Evolutionary conservation across 192 early-diverging fungal species (phyloP).

Genomic region (Geranomyces variabilis): DNA sequence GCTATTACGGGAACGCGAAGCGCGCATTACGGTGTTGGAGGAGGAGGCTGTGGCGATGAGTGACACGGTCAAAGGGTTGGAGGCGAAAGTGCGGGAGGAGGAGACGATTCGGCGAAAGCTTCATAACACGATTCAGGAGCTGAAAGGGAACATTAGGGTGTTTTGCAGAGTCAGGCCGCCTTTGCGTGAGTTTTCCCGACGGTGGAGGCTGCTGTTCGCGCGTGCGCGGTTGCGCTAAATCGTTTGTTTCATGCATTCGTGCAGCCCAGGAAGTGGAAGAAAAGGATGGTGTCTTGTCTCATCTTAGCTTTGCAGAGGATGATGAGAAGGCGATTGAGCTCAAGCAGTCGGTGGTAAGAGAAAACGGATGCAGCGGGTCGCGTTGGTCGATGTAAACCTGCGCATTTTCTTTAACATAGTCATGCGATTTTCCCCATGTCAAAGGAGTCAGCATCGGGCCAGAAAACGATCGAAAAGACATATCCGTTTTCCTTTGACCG

Average conservation of each 20-base stretch:
- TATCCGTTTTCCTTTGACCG: slow-evolving; percentile 86
- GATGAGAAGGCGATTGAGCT: slow-evolving; percentile 79
- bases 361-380: not conserved
- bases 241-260: slow-evolving; percentile 1
- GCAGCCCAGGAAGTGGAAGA: slow-evolving; percentile 33
- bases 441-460: slow-evolving; percentile 47
- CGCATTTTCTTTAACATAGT: too few relatives aligned
- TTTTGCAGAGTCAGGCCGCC: slow-evolving; percentile 93
- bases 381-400: too few relatives aligned
- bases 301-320: slow-evolving; percentile 59
- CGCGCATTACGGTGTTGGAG: slow-evolving; percentile 31
- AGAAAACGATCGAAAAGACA: slow-evolving; percentile 58
- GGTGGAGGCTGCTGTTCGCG: slow-evolving; percentile 1
- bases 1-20: slow-evolving; percentile 1
- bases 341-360: slow-evolving; percentile 52
- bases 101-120: slow-evolving; percentile 80
- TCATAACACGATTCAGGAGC: slow-evolving; percentile 92
- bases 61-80: slow-evolving; percentile 52
- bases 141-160: slow-evolving; percentile 96
- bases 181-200: slow-evolving; percentile 37
- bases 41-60: slow-evolving; percentile 40
- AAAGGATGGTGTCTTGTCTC: slow-evolving; percentile 29
- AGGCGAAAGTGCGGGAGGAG: slow-evolving; percentile 68
- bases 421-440: too few relatives aligned
- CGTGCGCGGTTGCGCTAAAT: too few relatives aligned